Base-by-base conservation (phyloP, 345 rosid species). In the thale cress (Arabidopsis thaliana) region DNA sequence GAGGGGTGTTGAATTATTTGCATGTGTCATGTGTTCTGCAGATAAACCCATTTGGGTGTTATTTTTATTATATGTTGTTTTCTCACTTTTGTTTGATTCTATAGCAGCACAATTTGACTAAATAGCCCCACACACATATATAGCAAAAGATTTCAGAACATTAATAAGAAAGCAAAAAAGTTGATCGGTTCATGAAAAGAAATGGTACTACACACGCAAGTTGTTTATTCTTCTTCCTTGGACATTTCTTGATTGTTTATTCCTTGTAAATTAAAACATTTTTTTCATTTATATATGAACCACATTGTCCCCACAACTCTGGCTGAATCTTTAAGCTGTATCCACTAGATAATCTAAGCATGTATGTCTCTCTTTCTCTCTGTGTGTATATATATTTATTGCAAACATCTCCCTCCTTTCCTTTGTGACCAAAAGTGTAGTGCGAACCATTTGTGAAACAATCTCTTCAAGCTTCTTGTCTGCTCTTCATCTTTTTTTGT, bases 151-250 rank as follows among this genome's bases (percentile, higher is more conserved):
- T 67, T 67, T 48, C 59, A 58, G 9, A 46, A 67, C 73, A 73
- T 57, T 37, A 46, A 57, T 57, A 37, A 81, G 56, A 59, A 8
- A 50, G 36, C 44, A 44, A 23, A 50, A 68, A 65, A 60, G 69
- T 56, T 68, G 79, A 63, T 71, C 40, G 69, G 71, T 58, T 58
- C 75, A 62, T 72, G 69, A 10, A 78, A 72, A 72, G 73, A 59
- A 66, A 78, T 65, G 69, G 67, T 65, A 65, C 68, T 59, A 65
- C 57, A 51, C 77, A 72, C 81, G 64, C 81, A 72, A 72, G 65
- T 72, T 78, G 81, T 78, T 78, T 78, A 66, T 78, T 78, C 81
- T 78, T 78, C 74, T 72, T 66, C 69, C 73, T 72, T 72, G 81
- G 81, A 71, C 81, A 72, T 12, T 58, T 72, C 73, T 66, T 28